Base-by-base conservation (phyloP, 345 rosid species). In the Salix dunnii region DNA sequence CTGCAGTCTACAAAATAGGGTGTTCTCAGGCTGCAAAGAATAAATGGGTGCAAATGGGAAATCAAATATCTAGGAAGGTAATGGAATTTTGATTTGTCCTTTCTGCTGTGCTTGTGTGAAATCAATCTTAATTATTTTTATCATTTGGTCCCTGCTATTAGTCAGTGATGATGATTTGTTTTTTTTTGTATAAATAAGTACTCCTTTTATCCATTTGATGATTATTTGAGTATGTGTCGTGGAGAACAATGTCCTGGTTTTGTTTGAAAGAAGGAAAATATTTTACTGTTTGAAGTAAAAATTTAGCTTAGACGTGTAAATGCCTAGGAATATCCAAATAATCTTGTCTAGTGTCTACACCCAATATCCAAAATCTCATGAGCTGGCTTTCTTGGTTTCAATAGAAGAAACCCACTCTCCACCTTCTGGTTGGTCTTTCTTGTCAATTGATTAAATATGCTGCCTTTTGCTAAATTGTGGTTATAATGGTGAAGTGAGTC, bases 41-140 rank as follows among this genome's bases (percentile, higher is more conserved):
- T 80, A 90, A 89, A 74, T 95, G 99, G 99, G 91, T 95, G 70
- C 92, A 87, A 61, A 88, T 91, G 91, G 97, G 97, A 76, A 95
- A 89, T 81, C 90, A 90, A 77, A 82, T 95, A 71, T 93, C 92
- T 23, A 86, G 99, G 79, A 93, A 95, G 94, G 99, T 94, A 78
- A 76, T n/a, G 36, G 16, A 20, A 58, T 4, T 66, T 70, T 5
- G 2, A 17, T 67, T 17, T 38, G 25, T 68, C 13, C 7, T 72
- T 11, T 11, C 14, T 38, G 35, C 33, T 10, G 10, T 16, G 7
- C 55, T 30, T 25, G 23, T 51, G n/a, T 51, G 8, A 3, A 20
- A 7, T 51, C 14, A 3, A 3, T 42, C 46, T 42, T 42, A 11
- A 42, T 42, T 42, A 13, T 42, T 42, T 10, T 42, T 10, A 3